A percentile compares a stretch with the other conserved stretches of the same genome.
These are phyloP conservation scores for Ceratopteris richardii DNA, from an alignment of 75 land plant species.

Conservation along the genomic window DNA sequence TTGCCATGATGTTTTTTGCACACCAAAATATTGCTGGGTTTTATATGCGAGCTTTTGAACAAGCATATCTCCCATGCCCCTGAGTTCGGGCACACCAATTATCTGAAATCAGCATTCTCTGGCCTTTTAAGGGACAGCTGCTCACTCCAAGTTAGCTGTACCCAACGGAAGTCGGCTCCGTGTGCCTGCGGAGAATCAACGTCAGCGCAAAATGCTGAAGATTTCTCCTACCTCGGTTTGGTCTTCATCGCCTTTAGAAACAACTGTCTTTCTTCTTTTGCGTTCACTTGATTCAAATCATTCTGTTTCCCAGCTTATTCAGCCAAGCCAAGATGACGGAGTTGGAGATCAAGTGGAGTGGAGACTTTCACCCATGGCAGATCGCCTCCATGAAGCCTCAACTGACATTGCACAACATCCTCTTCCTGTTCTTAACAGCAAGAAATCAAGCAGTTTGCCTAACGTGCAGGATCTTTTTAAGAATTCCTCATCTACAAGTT, in stretches of 20 bases:
- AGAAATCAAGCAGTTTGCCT: background rate
- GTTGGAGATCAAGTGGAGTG: constrained; percentile 56
- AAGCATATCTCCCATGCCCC: too few relatives aligned
- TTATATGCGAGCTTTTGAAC: too few relatives aligned
- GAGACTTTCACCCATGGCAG: constrained; percentile 67
- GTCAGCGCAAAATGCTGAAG: constrained; percentile 35
- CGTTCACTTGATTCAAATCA: background rate
- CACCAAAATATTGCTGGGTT: too few relatives aligned
- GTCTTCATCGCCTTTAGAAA: background rate
- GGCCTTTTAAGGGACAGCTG: too few relatives aligned
- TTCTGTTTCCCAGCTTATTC: constrained; percentile 34
- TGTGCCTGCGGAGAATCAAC: background rate
- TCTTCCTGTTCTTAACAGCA: background rate
- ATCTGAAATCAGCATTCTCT: too few relatives aligned
- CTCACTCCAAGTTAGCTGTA: too few relatives aligned
- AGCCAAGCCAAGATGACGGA: constrained; percentile 83
- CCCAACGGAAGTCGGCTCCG: too few relatives aligned
- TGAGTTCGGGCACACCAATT: too few relatives aligned
- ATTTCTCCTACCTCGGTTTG: constrained; percentile 62
- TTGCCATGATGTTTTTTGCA: too few relatives aligned
- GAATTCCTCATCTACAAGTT: background rate
- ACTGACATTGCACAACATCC: background rate
- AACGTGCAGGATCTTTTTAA: background rate
- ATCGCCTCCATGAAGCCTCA: constrained; percentile 32
- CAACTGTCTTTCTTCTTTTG: background rate